Evolutionary conservation across 768 basidiomycete genomes (phyloP).

Genomic region (Trametes cinnabarina): DNA sequence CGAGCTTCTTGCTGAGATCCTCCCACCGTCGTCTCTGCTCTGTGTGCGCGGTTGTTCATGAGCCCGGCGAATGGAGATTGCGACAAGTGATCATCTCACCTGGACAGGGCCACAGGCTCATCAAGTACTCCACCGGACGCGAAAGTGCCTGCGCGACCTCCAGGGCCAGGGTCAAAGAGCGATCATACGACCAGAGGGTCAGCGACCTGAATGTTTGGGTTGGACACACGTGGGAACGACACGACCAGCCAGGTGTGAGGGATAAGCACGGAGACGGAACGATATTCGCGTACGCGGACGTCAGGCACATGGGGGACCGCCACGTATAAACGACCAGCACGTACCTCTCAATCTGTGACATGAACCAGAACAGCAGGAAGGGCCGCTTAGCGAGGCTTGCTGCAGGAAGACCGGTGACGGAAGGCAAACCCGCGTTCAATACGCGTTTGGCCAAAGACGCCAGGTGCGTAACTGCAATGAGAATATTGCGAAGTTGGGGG

Average conservation of each 20-base stretch:
- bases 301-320: slow-evolving; percentile 7
- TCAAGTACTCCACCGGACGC: slow-evolving; percentile 59
- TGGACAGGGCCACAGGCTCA: slow-evolving; percentile 61
- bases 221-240: slow-evolving; percentile 12
- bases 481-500: background rate
- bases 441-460: slow-evolving; percentile 56
- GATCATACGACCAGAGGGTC: slow-evolving; percentile 60
- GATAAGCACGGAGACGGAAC: slow-evolving; percentile 10
- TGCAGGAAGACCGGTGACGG: slow-evolving; percentile 51
- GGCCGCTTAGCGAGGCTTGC: slow-evolving; percentile 56
- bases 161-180: slow-evolving; percentile 55
- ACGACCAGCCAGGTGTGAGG: background rate
- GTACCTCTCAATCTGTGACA: slow-evolving; percentile 64
- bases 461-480: slow-evolving; percentile 55
- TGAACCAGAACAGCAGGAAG: slow-evolving; percentile 74
- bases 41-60: slow-evolving; percentile 25
- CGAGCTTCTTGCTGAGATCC: slow-evolving; percentile 45
- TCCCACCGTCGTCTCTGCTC: slow-evolving; percentile 54
- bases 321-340: slow-evolving; percentile 11
- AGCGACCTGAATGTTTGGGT: slow-evolving; percentile 42
- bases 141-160: slow-evolving; percentile 62
- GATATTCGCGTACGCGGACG: background rate
- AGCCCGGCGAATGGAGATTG: background rate
- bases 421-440: slow-evolving; percentile 52
- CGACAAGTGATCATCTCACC: slow-evolving; percentile 36